Conservation (phyloP, 2,329 filamentous ascomycete species). For the Hypoxylon sp. region DNA sequence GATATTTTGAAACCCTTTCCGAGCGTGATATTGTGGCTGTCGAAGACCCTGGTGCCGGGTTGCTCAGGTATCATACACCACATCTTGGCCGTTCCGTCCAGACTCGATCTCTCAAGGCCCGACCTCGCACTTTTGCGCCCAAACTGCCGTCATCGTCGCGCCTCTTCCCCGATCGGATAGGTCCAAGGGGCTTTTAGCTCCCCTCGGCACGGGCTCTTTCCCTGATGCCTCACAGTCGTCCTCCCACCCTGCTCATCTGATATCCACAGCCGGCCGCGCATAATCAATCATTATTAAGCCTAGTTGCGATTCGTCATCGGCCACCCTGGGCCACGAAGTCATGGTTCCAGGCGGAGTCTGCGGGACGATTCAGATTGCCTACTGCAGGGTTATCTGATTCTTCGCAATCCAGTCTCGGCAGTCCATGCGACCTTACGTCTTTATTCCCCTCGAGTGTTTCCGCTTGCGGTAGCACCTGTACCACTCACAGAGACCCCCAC, state of each 20-base stretch:
- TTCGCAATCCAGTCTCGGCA: slow-evolving; percentile 21
- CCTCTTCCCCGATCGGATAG: slow-evolving; percentile 33
- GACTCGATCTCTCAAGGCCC: slow-evolving; percentile 17
- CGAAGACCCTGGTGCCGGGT: slow-evolving; percentile 25
- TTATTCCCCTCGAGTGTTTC: slow-evolving; percentile 28
- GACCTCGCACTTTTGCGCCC: slow-evolving; percentile 29
- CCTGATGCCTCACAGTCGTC: slow-evolving; percentile 29
- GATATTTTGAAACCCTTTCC: slow-evolving; percentile 31
- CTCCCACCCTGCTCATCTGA: slow-evolving; percentile 24
- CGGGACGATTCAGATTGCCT: slow-evolving; percentile 27
- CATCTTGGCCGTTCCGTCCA: slow-evolving; percentile 22
- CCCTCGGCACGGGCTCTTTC: slow-evolving; percentile 28
- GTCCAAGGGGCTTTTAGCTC: slow-evolving; percentile 29
- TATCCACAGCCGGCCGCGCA: slow-evolving; percentile 15
- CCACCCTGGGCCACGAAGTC: slow-evolving; percentile 28
- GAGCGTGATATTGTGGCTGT: slow-evolving; percentile 30
- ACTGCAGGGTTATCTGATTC: slow-evolving; percentile 21
- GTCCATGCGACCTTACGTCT: slow-evolving; percentile 28
- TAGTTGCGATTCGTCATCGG: slow-evolving; percentile 27
- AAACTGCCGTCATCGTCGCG: slow-evolving; percentile 23
- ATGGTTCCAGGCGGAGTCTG: slow-evolving; percentile 25
- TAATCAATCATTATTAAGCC: slow-evolving; percentile 30
- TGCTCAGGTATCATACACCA: slow-evolving; percentile 31
- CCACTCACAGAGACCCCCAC: slow-evolving; percentile 41
- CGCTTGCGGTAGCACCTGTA: slow-evolving; percentile 31